Evolutionary conservation across 2,329 filamentous ascomycete species (phyloP), one percentile per base, ranked within the genome.

Genomic region (Botrytis deweyae): DNA sequence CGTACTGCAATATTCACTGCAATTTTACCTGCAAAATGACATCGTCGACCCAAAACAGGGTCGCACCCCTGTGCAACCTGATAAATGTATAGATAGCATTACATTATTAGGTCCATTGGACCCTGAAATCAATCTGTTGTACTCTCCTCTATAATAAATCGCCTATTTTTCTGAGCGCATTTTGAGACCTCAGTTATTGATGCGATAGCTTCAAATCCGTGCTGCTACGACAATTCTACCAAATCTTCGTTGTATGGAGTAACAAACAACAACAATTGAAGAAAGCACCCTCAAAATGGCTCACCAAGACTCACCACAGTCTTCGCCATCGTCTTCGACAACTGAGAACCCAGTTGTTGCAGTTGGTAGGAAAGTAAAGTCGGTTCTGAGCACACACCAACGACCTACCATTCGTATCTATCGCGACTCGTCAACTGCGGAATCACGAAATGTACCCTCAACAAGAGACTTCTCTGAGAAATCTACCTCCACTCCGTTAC

Each of bases 341-440:
- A 78, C 76, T 55, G 74, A 77, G 10, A 79, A 78, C 65, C 77
- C 77, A 42, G 66, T 79, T 42, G 73, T 74, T 33, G 77, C 76
- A 52, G 73, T 77, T 59, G 78, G 75, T n/a, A 74, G 76, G 16
- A 79, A 77, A 36, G 75, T 79, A n/a, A 79, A 78, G 70, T 75
- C 77, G 1, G 75, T 64, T 18, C 65, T 79, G 22, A 74, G 65
- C 29, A 74, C 77, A 33, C 61, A 73, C 16, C 76, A 79, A 75
- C 75, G 72, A 33, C 76, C 78, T 42, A 79, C 77, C 67, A 68
- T 79, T 73, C 75, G 78, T 75, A 77, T 79, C 25, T 71, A 72
- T 49, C 78, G 77, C 49, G 73, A 73, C 58, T 72, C 73, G 73
- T 74, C 73, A 22, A 71, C 40, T 44, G 46, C 59, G 74, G 63